Conservation (phyloP, 257 asterid species). For the Coffea eugenioides region DNA sequence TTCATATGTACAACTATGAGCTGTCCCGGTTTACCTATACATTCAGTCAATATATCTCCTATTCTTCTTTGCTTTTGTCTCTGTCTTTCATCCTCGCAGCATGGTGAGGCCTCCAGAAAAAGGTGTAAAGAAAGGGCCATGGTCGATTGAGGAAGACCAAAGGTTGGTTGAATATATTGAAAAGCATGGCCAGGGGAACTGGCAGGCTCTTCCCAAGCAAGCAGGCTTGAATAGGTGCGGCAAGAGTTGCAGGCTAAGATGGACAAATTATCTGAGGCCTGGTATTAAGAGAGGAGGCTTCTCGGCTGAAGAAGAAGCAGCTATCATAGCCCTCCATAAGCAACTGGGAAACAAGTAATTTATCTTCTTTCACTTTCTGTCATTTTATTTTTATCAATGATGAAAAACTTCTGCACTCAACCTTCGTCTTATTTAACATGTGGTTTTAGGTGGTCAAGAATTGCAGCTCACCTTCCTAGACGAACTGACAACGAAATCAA, state of each 20-base stretch:
- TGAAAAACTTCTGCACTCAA: background rate
- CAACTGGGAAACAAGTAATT: conserved; percentile 37
- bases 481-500: conserved; percentile 72
- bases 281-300: conserved; percentile 39
- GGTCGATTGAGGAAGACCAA: conserved; percentile 39
- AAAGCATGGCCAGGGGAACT: conserved; percentile 27
- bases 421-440: background rate
- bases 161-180: conserved; percentile 22
- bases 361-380: background rate
- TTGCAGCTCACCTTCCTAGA: conserved; percentile 58
- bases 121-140: conserved; percentile 37
- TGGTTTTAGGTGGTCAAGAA: conserved; percentile 56
- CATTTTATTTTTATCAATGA: background rate
- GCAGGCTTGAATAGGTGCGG: conserved; percentile 41
- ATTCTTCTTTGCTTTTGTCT: background rate
- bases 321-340: conserved; percentile 30
- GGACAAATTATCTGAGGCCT: conserved; percentile 43
- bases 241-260: conserved; percentile 41
- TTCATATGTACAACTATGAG: background rate
- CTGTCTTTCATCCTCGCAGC: background rate
- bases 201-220: conserved; percentile 31
- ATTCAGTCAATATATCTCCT: background rate
- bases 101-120: conserved; percentile 32
- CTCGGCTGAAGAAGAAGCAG: conserved; percentile 30
- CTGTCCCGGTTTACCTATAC: background rate